Evolutionary conservation across 169 alveolate genomes (phyloP).

Genomic region (Plasmodium gonderi): DNA sequence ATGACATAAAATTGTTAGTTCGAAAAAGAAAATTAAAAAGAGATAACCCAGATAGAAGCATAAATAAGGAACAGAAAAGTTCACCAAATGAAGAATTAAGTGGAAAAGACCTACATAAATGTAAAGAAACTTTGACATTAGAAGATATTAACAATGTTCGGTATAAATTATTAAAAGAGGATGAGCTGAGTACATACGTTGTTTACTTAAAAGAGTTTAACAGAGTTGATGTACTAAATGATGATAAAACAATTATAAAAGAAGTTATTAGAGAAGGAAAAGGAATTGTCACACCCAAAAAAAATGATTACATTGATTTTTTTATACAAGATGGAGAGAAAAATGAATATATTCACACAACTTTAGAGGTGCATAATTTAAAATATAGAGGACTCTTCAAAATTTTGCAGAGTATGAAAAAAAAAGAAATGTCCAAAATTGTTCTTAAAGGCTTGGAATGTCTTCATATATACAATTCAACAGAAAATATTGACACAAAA

Average conservation of each 20-base stretch:
- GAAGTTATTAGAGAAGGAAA: slow-evolving; percentile 68
- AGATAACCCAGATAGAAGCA: not conserved
- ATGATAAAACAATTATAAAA: slow-evolving; percentile 60
- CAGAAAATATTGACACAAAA: not conserved
- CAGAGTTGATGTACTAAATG: slow-evolving; percentile 68
- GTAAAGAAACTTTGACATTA: not conserved
- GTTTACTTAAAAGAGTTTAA: slow-evolving; percentile 66
- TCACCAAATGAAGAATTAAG: not conserved
- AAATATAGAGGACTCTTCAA: slow-evolving; percentile 69
- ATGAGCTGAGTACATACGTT: slow-evolving; percentile 54
- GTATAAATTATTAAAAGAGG: slow-evolving; percentile 54
- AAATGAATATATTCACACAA: slow-evolving; percentile 55
- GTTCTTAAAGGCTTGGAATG: slow-evolving; percentile 61
- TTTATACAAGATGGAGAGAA: slow-evolving; percentile 41
- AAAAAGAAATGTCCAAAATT: slow-evolving; percentile 52
- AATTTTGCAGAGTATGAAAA: slow-evolving; percentile 68
- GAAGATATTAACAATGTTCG: slow-evolving; percentile 49
- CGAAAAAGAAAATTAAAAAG: slow-evolving; percentile 9
- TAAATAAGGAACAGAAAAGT: not conserved
- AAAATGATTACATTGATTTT: slow-evolving; percentile 73
- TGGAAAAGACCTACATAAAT: not conserved
- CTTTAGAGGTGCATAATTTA: slow-evolving; percentile 57
- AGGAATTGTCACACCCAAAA: slow-evolving; percentile 68
- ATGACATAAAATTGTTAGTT: slow-evolving; percentile 34
- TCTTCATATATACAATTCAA: slow-evolving; percentile 18